These are phyloP conservation scores for Juglanconis sp. DNA, from an alignment of 2,329 filamentous ascomycete species.

Conservation along the genomic window DNA sequence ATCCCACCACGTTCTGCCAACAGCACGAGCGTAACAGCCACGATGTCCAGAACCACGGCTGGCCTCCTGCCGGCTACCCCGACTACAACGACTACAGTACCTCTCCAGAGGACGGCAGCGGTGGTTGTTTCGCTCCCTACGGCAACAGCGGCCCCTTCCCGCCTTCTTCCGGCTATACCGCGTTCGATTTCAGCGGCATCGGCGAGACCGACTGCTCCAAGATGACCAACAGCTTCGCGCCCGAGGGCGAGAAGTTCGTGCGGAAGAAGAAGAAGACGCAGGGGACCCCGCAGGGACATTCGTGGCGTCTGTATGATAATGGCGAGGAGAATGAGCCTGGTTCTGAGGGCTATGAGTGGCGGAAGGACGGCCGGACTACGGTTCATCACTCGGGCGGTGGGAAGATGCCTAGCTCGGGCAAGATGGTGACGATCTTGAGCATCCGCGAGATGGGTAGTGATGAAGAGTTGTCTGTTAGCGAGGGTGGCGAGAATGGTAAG, in stretches of 20 bases:
- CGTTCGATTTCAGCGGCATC: slow-evolving; percentile 11
- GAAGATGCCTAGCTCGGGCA: background rate
- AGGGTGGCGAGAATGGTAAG: slow-evolving; percentile 3
- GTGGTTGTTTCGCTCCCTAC: background rate
- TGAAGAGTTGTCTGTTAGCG: background rate
- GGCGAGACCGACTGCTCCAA: background rate
- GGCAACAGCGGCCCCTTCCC: background rate
- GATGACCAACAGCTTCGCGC: background rate
- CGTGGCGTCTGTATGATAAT: slow-evolving; percentile 15
- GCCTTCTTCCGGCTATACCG: background rate
- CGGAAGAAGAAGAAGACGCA: background rate
- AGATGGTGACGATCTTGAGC: slow-evolving; percentile 12
- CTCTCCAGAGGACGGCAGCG: background rate
- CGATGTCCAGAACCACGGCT: background rate
- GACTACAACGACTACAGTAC: background rate
- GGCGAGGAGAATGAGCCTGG: background rate
- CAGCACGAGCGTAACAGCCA: background rate
- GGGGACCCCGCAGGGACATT: background rate
- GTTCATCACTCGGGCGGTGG: slow-evolving; percentile 2
- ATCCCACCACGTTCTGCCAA: too few species aligned
- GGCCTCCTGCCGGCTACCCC: background rate
- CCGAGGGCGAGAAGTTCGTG: background rate
- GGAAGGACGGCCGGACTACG: slow-evolving; percentile 8
- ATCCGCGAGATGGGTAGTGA: slow-evolving; percentile 15
- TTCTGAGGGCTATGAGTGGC: slow-evolving; percentile 3